Percentiles rank a stretch among this genome's conserved stretches.
These are phyloP conservation scores for Luffa aegyptiaca DNA, from an alignment of 306 rosid species.

Conservation along the genomic window DNA sequence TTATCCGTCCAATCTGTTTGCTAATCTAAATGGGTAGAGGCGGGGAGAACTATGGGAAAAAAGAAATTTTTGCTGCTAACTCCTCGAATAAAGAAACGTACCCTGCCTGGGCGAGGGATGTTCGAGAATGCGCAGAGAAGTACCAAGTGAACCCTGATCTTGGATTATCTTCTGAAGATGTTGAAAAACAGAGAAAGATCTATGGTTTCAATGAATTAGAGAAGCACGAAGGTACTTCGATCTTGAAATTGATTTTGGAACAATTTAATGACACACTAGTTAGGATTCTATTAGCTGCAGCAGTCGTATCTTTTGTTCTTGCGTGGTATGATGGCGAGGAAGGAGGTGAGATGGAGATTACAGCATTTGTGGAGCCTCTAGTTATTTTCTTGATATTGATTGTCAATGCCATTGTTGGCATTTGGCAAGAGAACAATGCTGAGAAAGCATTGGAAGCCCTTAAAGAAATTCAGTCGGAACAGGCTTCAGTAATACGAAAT, in stretches of 20 bases:
- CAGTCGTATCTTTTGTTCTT: constrained; percentile 70
- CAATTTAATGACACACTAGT: constrained; percentile 89
- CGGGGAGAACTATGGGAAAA: constrained; percentile 33
- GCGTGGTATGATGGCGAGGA: constrained; percentile 77
- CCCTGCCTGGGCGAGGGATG: constrained; percentile 62
- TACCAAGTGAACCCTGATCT: constrained; percentile 32
- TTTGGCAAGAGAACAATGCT: constrained; percentile 95
- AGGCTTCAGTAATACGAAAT: constrained; percentile 54
- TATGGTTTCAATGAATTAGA: constrained; percentile 73
- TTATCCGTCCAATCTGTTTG: not conserved
- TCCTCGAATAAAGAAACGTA: constrained; percentile 20
- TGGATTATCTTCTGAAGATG: constrained; percentile 40
- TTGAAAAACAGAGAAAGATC: constrained; percentile 37
- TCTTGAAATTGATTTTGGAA: constrained; percentile 52
- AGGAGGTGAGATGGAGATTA: constrained; percentile 40
- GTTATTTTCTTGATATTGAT: constrained; percentile 43
- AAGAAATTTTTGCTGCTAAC: constrained; percentile 19
- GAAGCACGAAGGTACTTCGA: constrained; percentile 72
- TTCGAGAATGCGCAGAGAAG: constrained; percentile 57
- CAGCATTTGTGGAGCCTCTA: constrained; percentile 44
- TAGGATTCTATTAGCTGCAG: constrained; percentile 74
- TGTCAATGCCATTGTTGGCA: constrained; percentile 60
- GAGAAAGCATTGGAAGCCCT: constrained; percentile 90
- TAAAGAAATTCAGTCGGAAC: constrained; percentile 89
- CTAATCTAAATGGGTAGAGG: constrained; percentile 28